A percentile compares a stretch with the other conserved stretches of the same genome.
These are phyloP conservation scores for Mortierella alpina DNA, from an alignment of 192 early-diverging fungal species.

Conservation along the genomic window DNA sequence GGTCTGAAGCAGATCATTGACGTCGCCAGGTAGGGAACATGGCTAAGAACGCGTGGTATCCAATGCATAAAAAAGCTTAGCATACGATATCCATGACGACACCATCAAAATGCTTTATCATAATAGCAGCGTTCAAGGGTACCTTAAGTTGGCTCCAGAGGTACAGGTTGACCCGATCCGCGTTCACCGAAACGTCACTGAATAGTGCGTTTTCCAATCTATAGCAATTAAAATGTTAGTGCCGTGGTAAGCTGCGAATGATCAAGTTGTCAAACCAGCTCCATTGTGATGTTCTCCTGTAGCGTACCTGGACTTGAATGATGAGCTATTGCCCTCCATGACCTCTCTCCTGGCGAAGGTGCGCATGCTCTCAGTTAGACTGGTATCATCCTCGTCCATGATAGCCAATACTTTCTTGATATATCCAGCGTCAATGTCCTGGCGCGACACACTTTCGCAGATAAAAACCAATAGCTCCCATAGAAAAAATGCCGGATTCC, in stretches of 20 bases:
- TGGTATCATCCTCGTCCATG: neutral
- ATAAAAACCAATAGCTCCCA: conserved; percentile 30
- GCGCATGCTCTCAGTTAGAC: neutral
- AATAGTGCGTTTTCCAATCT: conserved; percentile 20
- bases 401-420: neutral
- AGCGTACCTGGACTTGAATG: conserved; percentile 10
- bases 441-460: neutral
- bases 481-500: conserved; percentile 23
- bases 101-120: neutral
- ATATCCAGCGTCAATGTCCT: neutral
- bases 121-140: neutral
- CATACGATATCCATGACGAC: neutral
- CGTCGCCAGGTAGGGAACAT: neutral
- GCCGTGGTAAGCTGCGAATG: too few species aligned
- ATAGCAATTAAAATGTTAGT: too few species aligned
- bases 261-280: too few species aligned
- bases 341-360: conserved; percentile 2
- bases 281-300: neutral
- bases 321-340: neutral
- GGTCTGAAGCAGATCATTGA: neutral
- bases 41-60: neutral
- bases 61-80: neutral
- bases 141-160: conserved; percentile 18
- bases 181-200: neutral
- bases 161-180: conserved; percentile 28